These are phyloP conservation scores for Mycena crocata DNA, from an alignment of 768 basidiomycete genomes.

Conservation along the genomic window DNA sequence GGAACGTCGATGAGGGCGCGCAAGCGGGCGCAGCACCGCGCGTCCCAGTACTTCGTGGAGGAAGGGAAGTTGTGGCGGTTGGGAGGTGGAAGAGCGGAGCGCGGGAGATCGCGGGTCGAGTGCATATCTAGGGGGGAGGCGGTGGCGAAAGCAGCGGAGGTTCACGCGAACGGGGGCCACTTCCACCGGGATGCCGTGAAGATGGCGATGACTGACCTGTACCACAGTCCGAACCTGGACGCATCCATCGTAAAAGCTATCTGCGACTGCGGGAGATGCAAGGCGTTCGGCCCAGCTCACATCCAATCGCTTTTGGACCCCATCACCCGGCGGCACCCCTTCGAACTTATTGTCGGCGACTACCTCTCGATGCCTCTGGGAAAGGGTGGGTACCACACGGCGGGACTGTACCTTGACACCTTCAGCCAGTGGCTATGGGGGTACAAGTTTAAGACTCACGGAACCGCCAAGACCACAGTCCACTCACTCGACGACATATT, in stretches of 20 bases:
- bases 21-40: neutral
- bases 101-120: too few relatives aligned
- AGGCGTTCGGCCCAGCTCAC: neutral
- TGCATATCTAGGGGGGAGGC: neutral
- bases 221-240: neutral
- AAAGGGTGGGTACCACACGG: slow-evolving; percentile 32
- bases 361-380: slow-evolving; percentile 40
- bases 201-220: neutral
- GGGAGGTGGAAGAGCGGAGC: neutral
- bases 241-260: neutral
- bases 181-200: neutral
- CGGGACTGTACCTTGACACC: slow-evolving; percentile 31
- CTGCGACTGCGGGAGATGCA: too few relatives aligned
- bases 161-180: neutral
- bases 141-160: neutral
- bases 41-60: neutral
- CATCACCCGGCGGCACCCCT: slow-evolving; percentile 29
- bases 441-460: slow-evolving; percentile 22
- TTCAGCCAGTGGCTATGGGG: slow-evolving; percentile 32
- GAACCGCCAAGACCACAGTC: neutral
- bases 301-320: slow-evolving; percentile 25
- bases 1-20: neutral
- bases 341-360: too few relatives aligned
- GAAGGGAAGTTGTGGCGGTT: neutral
- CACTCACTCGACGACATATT: neutral